Base-by-base conservation (phyloP, 2,329 filamentous ascomycete species). In the Paramyrothecium sp. region DNA sequence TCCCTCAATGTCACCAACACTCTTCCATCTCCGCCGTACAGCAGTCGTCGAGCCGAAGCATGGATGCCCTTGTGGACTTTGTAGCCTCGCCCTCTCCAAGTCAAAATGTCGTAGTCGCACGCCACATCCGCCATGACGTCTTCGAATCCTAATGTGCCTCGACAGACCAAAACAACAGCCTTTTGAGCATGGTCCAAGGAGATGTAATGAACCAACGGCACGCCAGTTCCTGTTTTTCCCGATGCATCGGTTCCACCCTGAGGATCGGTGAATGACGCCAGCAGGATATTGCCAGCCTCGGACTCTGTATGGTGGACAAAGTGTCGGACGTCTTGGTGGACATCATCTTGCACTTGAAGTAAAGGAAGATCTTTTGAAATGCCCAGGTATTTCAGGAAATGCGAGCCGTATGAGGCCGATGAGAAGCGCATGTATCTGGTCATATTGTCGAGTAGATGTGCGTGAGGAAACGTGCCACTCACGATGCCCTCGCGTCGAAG, bases 21-120 rank as follows among this genome's bases (percentile, higher is more conserved):
- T 23, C 84, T 79, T 1, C 87, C 86, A 52, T 89, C 87, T 51
- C 82, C 85, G 10, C 88, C 87, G 64, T 87, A 88, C 0, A 91
- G 74, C 1, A 91, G 78, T 12, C 88, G 82, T 20, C 83, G 80
- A 3, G 89, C 89, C 1, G 88, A 90, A 1, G 88, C 87, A 67
- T 90, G 87, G 55, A 91, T 86, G 16, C 89, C 89, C 68, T 90
- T 90, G 71, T 91, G 89, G 0, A 91, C 88, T 61, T 88, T 85
- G 75, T 89, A 90, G 1, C 76, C 74, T 57, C 79, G 82, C 17
- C 86, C 86, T 57, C 85, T 80, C 86, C 89, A 88, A 5, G 75
- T 60, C 11, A 89, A 73, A 55, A 86, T 80, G 62, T 89, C 87
- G 61, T 90, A 91, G 51, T 90, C 88, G 70, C 88, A 91, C 30